Evolutionary conservation across 2,329 filamentous ascomycete genomes (phyloP).

Genomic region (Penicillium sp.): DNA sequence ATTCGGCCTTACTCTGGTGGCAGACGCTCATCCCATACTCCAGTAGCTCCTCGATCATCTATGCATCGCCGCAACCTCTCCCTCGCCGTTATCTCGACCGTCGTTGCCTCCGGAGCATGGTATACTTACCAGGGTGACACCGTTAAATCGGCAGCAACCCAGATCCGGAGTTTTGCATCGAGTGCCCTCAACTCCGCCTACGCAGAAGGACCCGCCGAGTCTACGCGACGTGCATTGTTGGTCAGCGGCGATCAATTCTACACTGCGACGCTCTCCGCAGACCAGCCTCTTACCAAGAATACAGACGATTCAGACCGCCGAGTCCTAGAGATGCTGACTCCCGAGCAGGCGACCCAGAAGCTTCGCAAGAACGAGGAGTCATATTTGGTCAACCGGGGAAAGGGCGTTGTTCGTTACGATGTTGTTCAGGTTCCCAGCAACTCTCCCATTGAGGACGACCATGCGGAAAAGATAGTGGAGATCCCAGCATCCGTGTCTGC

Average conservation of each 20-base stretch:
- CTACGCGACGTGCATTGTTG: slow-evolving; percentile 66
- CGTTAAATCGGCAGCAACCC: slow-evolving; percentile 24
- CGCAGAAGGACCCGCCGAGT: slow-evolving; percentile 51
- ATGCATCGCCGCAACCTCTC: slow-evolving; percentile 52
- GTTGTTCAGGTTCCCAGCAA: slow-evolving; percentile 93
- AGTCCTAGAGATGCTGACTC: slow-evolving; percentile 92
- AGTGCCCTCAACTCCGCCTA: slow-evolving; percentile 26
- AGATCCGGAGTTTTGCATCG: slow-evolving; percentile 25
- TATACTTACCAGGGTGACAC: slow-evolving; percentile 46
- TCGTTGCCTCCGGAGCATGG: slow-evolving; percentile 50
- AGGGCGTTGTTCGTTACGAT: slow-evolving; percentile 92
- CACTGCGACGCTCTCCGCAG: slow-evolving; percentile 78
- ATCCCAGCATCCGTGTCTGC: slow-evolving; percentile 63
- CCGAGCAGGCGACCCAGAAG: slow-evolving; percentile 89
- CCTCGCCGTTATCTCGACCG: slow-evolving; percentile 46
- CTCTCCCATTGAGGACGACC: slow-evolving; percentile 96
- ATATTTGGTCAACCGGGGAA: slow-evolving; percentile 81
- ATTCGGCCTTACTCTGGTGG: slow-evolving; percentile 35
- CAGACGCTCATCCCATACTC: slow-evolving; percentile 34
- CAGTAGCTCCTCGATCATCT: slow-evolving; percentile 41
- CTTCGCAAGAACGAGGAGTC: slow-evolving; percentile 87
- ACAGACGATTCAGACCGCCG: slow-evolving; percentile 79
- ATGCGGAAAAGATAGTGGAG: slow-evolving; percentile 96
- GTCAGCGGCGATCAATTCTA: slow-evolving; percentile 89
- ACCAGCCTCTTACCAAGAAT: slow-evolving; percentile 83